Evolutionary conservation across 2,329 filamentous ascomycete species (phyloP), one percentile per base, ranked within the genome.

Genomic region (Colletotrichum orbiculare): DNA sequence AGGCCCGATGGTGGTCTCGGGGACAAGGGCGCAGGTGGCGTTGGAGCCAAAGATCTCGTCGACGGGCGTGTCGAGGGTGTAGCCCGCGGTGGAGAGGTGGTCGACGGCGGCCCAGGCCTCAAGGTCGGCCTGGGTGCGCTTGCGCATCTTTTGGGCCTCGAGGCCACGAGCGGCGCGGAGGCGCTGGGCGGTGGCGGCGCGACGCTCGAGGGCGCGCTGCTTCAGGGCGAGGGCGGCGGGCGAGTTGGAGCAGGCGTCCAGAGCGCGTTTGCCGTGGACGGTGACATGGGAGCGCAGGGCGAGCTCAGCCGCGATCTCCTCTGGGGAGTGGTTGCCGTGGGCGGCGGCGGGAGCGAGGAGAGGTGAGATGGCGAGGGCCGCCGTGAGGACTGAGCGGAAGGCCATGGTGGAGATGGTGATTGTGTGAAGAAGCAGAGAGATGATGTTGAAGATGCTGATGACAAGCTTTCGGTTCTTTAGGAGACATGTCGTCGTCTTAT

Each of bases 191-290:
- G 73, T 73, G 39, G 76, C 74, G 35, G 74, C 76, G 54, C 81
- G 79, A 43, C 82, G 79, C 61, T 76, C 71, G 67, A 80, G 71
- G 47, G 79, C 78, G 11, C 76, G 75, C 54, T 73, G 68, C 69
- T 79, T 76, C 39, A 81, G 73, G 25, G 77, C 77, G 58, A 76
- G 75, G 9, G 77, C 73, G 57, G 75, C 73, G 43, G 78, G 73
- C 6, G 75, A 76, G 62, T 75, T 76, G 6, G 77, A 73, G 62
- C 81, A 83, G 60, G 77, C 71, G 50, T 73, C 73, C 13, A 83
- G 73, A 12, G 79, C 78, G 35, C 80, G 77, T 42, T 74, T 74
- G 50, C 72, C 75, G 41, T 73, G 8, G 35, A 66, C 64, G 11
- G 75, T 75, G 45, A 77, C 75, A 54, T 74, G 71, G 35, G 72